Base-by-base conservation (phyloP, 1,284 basidiomycete genomes). In the Pterulicium gracile region DNA sequence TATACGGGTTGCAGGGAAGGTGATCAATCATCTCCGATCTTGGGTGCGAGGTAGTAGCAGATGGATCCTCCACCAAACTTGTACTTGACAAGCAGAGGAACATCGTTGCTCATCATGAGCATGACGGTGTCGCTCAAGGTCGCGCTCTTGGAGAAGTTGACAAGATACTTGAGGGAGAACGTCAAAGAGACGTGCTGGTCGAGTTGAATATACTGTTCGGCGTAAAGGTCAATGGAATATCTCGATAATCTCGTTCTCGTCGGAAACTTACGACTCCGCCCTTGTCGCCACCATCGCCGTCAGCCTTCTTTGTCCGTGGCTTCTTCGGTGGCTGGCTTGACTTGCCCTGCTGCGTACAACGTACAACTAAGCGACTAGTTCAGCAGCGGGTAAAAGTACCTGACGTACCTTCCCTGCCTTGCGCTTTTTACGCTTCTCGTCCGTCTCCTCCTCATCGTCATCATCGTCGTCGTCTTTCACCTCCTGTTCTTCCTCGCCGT, bases 101-200 rank as follows among this genome's bases (percentile, higher is more conserved):
- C 89, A 44, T 95, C 91, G 58, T 89, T 91, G 61, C 81, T 87
- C 81, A 94, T 84, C 77, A 87, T 86, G 40, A 94, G 73, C 57
- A 78, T 75, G 32, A 93, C 89, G 20, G 72, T 75, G 52, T 73
- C 74, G 13, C 81, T 78, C 32, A 99, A 68, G 15, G 83, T 76
- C 0, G 87, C 73, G 51, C 88, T 91, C 75, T 98, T 98, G 50
- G 92, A 82, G 63, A 99, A 99, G 72, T 97, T 97, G 64, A 88
- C 81, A 22, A 99, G 81, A 67, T 98, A 99, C 67, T 98, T 98
- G 59, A 98, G 75, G 27, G 88, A 92, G 70, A 99, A 99, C 1
- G 93, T 98, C 47, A 98, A 73, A 35, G 82, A 83, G 54, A 98
- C 95, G 55, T 89, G 82, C 64, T 88, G 84, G 60, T 91, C 89